Percentiles rank a stretch among this genome's conserved stretches.
Evolutionary conservation across 129 eudicot genomes (phyloP).

Genomic region (Smallanthus sonchifolius): DNA sequence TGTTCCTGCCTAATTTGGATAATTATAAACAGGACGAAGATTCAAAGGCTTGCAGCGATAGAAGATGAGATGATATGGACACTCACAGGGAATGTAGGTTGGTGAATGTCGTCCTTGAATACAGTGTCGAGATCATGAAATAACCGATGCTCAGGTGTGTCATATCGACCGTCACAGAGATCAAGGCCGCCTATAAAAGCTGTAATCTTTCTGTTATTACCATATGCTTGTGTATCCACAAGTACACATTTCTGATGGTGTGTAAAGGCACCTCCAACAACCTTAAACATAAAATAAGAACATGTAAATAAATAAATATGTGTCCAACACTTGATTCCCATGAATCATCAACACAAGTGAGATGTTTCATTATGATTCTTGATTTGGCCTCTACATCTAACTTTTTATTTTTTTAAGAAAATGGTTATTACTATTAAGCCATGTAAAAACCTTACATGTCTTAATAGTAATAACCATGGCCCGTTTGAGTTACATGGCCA

Average conservation of each 20-base stretch:
- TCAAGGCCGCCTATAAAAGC: constrained; percentile 93
- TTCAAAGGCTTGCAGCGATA: neutral
- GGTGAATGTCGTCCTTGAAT: constrained; percentile 74
- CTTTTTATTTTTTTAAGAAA: too few species aligned
- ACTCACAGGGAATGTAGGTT: constrained; percentile 79
- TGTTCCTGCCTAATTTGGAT: constrained; percentile 47
- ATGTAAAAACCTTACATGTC: too few species aligned
- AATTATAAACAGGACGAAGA: neutral
- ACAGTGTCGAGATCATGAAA: constrained; percentile 70
- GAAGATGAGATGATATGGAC: constrained; percentile 15
- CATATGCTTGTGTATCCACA: constrained; percentile 74
- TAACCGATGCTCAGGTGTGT: constrained; percentile 86
- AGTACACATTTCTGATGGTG: constrained; percentile 98
- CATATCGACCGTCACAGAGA: constrained; percentile 94
- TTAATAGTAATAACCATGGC: too few species aligned
- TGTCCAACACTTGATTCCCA: neutral
- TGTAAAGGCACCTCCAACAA: constrained; percentile 80
- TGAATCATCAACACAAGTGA: neutral
- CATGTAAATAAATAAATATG: neutral
- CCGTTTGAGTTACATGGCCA: too few species aligned
- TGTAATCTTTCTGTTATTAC: constrained; percentile 66
- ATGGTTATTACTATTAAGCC: neutral
- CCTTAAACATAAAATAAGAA: constrained; percentile 41
- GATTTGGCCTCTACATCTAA: neutral
- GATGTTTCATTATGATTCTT: neutral